Percentiles rank a stretch among this genome's conserved stretches.
Evolutionary conservation across 2,329 filamentous ascomycete species (phyloP).

Genomic region (Purpureocillium takamizusanense): DNA sequence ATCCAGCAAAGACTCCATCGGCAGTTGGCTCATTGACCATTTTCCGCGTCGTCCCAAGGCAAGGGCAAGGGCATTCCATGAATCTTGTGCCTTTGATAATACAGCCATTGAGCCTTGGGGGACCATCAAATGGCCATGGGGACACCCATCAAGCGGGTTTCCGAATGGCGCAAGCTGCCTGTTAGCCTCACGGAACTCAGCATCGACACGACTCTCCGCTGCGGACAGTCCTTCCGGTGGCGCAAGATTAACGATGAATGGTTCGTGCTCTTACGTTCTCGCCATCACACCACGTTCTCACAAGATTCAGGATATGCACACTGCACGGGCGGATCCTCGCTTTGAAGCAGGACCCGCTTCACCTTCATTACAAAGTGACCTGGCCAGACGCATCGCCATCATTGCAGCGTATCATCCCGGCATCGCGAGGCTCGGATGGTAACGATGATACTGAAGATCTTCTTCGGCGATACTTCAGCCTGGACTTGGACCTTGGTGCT

Average conservation of each 20-base stretch:
- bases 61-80: too few relatives aligned
- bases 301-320: conserved; percentile 57
- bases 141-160: conserved; percentile 39
- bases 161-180: conserved; percentile 82
- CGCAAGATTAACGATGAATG: conserved; percentile 78
- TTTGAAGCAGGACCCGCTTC: conserved; percentile 69
- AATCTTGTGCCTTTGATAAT: too few relatives aligned
- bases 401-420: too few relatives aligned
- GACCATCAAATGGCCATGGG: neutral
- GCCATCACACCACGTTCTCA: neutral
- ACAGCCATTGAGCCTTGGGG: too few relatives aligned
- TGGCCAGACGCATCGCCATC: conserved; percentile 32
- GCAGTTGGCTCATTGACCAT: too few relatives aligned
- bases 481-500: conserved; percentile 63
- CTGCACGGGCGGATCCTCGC: conserved; percentile 78
- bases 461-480: conserved; percentile 77
- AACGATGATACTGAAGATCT: conserved; percentile 65
- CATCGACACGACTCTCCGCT: conserved; percentile 88
- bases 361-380: conserved; percentile 72
- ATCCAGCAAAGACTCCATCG: neutral
- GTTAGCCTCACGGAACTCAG: conserved; percentile 77
- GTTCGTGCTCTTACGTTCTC: conserved; percentile 30
- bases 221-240: conserved; percentile 97
- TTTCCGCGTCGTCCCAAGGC: too few relatives aligned
- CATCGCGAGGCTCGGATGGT: conserved; percentile 7